Base-by-base conservation (phyloP, 2,329 filamentous ascomycete genomes). In the Cladosporium colombiae region DNA sequence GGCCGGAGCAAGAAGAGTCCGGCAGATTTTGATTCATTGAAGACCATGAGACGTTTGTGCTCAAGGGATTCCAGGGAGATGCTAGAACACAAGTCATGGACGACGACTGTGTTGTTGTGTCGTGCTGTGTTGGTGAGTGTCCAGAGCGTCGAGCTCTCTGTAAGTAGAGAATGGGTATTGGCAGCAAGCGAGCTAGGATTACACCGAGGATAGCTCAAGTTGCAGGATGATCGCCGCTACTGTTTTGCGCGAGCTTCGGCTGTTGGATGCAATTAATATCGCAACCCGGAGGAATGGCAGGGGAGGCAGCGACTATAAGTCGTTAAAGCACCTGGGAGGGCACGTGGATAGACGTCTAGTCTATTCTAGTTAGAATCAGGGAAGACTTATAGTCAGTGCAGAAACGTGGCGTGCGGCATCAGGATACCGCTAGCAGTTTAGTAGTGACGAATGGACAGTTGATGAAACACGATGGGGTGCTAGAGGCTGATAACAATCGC, bases 11-110 rank as follows among this genome's bases (percentile, higher is more conserved):
- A 29, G 68, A 67, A 35, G 70, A 65, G 46, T 65, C 63, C 56
- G 68, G 62, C 37, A 64, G 60, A 63, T 73, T 68, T 46, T 72
- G 67, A 70, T 72, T 72, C 73, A 74, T 75, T 65, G 73, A 67
- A 66, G 71, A 73, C 73, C 73, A 75, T 72, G 70, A 69, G 65
- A 68, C 60, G 66, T 68, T 64, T 65, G 71, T 68, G 67, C 68
- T 70, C 70, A 74, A 73, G 25, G 71, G 69, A 66, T 73, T 70
- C 70, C 71, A 75, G 58, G 71, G 65, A 65, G 71, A 69, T 50
- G 71, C 70, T 55, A 74, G 66, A 66, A 74, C 73, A 69, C 73
- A 75, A 69, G 73, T 74, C 73, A 75, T 75, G 66, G 70, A 52
- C 27, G 33, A 59, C 55, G 40, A n/a, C 33, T 59, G 23, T 59